Evolutionary conservation across 495 filamentous ascomycete genomes (phyloP).

Genomic region (Penicillium coffeae): DNA sequence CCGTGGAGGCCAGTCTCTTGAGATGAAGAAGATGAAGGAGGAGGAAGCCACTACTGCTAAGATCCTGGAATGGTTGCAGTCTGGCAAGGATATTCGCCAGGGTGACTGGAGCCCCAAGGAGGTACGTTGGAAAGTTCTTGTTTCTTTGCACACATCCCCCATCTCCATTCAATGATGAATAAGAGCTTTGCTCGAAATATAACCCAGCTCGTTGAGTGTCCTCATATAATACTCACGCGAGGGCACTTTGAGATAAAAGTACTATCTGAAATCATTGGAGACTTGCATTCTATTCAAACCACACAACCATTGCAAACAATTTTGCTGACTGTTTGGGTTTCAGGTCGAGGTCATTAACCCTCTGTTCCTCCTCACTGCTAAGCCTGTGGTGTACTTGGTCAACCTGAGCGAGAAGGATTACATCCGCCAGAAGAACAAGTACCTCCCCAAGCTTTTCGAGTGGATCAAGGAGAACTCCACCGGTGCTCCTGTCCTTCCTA

Average conservation of each 20-base stretch:
- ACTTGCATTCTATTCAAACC: constrained; percentile 1
- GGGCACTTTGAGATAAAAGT: constrained; percentile 77
- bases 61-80: constrained; percentile 74
- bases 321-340: constrained; percentile 20
- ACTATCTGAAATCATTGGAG: constrained; percentile 20
- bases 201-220: constrained; percentile 99
- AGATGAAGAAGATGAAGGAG: constrained; percentile 96
- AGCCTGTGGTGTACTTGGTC: constrained; percentile 95
- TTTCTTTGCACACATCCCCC: constrained; percentile 1
- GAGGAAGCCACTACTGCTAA: constrained; percentile 91
- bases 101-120: constrained; percentile 90
- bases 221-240: constrained; percentile 61
- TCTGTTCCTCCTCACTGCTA: constrained; percentile 89
- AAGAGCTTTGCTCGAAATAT: constrained; percentile 94
- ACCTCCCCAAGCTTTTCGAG: constrained; percentile 84
- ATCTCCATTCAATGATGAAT: constrained; percentile 74
- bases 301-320: constrained; percentile 23
- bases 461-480: constrained; percentile 89
- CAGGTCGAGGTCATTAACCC: constrained; percentile 98
- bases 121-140: constrained; percentile 57
- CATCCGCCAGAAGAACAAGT: constrained; percentile 99
- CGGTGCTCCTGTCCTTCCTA: constrained; percentile 86
- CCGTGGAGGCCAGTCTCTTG: constrained; percentile 89
- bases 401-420: constrained; percentile 97
- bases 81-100: constrained; percentile 88